phyloP scores from a whole-genome alignment of 495 filamentous ascomycete genomes.

The Haplographium delicatum region DNA sequence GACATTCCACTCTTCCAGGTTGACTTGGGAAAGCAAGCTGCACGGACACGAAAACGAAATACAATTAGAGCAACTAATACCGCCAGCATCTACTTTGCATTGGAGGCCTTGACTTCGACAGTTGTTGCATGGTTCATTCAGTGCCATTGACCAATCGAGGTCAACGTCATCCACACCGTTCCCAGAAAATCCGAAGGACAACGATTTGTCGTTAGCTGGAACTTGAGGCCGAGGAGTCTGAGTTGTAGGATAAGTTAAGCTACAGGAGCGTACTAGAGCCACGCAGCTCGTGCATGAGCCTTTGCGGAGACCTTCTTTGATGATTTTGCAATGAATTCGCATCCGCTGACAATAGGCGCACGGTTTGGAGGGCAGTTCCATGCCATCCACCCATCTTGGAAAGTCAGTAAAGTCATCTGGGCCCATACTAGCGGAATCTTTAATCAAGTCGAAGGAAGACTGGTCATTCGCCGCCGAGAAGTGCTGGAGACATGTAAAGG shows the following conservation, averaged over 20 bases:
- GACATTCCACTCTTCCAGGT: not conserved
- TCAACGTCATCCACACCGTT: constrained; percentile 28
- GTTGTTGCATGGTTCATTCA: constrained; percentile 54
- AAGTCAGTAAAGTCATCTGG: constrained; percentile 28
- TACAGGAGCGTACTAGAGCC: constrained; percentile 56
- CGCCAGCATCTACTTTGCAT: constrained; percentile 62
- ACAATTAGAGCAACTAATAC: constrained; percentile 67
- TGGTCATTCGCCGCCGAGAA: constrained; percentile 28
- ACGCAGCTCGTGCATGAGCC: constrained; percentile 74
- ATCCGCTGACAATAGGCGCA: constrained; percentile 68
- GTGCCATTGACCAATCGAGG: not conserved
- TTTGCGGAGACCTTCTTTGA: constrained; percentile 60
- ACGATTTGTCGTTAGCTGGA: constrained; percentile 34
- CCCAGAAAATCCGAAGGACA: constrained; percentile 45
- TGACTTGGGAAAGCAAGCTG: constrained; percentile 44
- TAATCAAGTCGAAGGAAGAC: constrained; percentile 14
- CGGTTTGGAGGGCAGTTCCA: constrained; percentile 41
- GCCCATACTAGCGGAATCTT: constrained; percentile 22
- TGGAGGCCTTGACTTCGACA: constrained; percentile 64
- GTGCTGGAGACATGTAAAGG: constrained; percentile 27
- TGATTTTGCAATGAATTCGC: constrained; percentile 70
- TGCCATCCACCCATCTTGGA: constrained; percentile 35
- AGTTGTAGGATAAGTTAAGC: constrained; percentile 42
- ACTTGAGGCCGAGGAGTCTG: constrained; percentile 23
- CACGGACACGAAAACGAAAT: constrained; percentile 66